Percentiles rank a stretch among this genome's conserved stretches.
Evolutionary conservation across 2,329 filamentous ascomycete genomes (phyloP).

Genomic region (Penicillium sp.): DNA sequence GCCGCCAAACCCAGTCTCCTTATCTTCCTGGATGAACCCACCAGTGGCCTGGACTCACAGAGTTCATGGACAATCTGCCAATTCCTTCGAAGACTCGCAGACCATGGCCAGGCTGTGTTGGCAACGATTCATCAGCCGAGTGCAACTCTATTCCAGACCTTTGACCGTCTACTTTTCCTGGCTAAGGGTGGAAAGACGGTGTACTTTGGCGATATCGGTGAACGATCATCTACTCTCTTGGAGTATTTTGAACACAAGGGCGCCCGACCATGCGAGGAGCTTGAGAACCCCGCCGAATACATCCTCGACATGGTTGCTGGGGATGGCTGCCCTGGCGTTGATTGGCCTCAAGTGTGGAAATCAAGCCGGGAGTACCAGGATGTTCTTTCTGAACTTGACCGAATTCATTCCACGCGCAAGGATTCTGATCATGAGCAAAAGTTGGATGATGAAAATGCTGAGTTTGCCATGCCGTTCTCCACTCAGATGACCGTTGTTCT

Average conservation of each 20-base stretch:
- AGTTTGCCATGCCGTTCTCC: constrained; percentile 73
- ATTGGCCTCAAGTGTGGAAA: constrained; percentile 66
- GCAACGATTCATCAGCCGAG: constrained; percentile 93
- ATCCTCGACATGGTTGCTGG: constrained; percentile 63
- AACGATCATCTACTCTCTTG: constrained; percentile 56
- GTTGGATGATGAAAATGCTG: constrained; percentile 54
- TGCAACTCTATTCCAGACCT: constrained; percentile 84
- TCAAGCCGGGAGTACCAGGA: constrained; percentile 55
- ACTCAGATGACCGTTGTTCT: constrained; percentile 66
- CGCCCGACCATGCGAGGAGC: constrained; percentile 56
- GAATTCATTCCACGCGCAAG: constrained; percentile 47
- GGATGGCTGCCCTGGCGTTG: constrained; percentile 35
- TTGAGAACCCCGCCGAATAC: constrained; percentile 73
- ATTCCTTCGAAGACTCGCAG: constrained; percentile 79
- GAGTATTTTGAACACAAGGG: constrained; percentile 66
- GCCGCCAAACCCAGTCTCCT: constrained; percentile 85
- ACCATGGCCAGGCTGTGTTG: constrained; percentile 80
- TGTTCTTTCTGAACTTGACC: constrained; percentile 59
- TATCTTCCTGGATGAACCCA: constrained; percentile 88
- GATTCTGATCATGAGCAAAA: constrained; percentile 55
- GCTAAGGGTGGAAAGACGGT: constrained; percentile 63
- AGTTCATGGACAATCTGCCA: constrained; percentile 84
- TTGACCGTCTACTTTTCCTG: constrained; percentile 61
- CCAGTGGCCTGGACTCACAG: constrained; percentile 78
- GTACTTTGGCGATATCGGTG: constrained; percentile 65